Evolutionary conservation across 2,329 filamentous ascomycete genomes (phyloP).

Genomic region (Talaromyces rugulosus): DNA sequence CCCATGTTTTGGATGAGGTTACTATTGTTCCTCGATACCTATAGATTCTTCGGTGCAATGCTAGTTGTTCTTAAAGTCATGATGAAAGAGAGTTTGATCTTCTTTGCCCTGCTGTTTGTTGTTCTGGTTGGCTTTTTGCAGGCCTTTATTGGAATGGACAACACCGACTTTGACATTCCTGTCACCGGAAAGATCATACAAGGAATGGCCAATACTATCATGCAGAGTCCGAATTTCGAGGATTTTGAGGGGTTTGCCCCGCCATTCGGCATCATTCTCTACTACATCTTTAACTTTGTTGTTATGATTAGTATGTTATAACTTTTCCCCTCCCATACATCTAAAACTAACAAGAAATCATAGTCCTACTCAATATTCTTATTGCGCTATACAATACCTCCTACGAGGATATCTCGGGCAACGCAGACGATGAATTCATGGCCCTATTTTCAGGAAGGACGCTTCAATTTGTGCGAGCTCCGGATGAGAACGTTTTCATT

Average conservation of each 20-base stretch:
- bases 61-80: slow-evolving; percentile 92
- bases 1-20: slow-evolving; percentile 97
- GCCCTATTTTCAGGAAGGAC: slow-evolving; percentile 91
- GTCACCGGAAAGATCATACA: slow-evolving; percentile 43
- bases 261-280: slow-evolving; percentile 90
- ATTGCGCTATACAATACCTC: slow-evolving; percentile 97
- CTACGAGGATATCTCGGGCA: slow-evolving; percentile 89
- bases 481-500: slow-evolving; percentile 98
- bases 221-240: slow-evolving; percentile 85
- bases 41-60: slow-evolving; percentile 98
- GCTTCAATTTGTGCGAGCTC: slow-evolving; percentile 92
- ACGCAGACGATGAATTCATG: slow-evolving; percentile 93
- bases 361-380: slow-evolving; percentile 84
- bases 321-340: neutral
- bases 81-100: slow-evolving; percentile 93
- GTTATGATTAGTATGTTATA: slow-evolving; percentile 67
- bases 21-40: slow-evolving; percentile 84
- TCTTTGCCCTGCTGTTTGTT: slow-evolving; percentile 84
- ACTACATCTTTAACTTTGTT: slow-evolving; percentile 96
- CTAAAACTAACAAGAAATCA: slow-evolving; percentile 17
- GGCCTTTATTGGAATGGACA: slow-evolving; percentile 87
- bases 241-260: slow-evolving; percentile 88
- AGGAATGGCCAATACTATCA: slow-evolving; percentile 77
- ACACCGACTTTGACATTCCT: slow-evolving; percentile 65
- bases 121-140: slow-evolving; percentile 79